Evolutionary conservation across 2,329 filamentous ascomycete species (phyloP).

Genomic region (Endocalyx cinctus): DNA sequence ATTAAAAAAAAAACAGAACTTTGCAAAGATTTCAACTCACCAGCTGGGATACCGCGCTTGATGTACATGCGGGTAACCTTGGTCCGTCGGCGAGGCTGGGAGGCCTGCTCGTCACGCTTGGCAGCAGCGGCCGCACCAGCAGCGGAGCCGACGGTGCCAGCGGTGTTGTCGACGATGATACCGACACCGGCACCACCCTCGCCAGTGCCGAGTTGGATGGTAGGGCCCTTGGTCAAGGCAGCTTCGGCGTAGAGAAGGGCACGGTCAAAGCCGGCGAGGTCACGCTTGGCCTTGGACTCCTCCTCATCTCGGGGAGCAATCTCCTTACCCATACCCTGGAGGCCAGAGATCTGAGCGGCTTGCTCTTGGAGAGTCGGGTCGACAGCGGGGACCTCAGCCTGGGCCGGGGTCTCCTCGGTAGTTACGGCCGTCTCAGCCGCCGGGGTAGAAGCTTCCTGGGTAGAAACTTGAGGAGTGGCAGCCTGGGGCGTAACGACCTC

Average conservation of each 20-base stretch:
- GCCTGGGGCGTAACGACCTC: no score
- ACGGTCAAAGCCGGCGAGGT: slow-evolving; percentile 35
- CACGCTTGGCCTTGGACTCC: slow-evolving; percentile 28
- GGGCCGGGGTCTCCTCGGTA: slow-evolving; percentile 3
- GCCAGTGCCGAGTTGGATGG: slow-evolving; percentile 36
- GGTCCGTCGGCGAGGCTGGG: slow-evolving; percentile 31
- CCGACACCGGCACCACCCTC: slow-evolving; percentile 34
- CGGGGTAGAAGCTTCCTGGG: no score
- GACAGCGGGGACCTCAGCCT: no score
- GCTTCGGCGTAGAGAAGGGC: slow-evolving; percentile 35
- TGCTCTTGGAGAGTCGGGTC: slow-evolving; percentile 32
- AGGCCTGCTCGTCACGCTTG: slow-evolving; percentile 18
- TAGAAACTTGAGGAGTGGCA: no score
- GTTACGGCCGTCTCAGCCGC: slow-evolving; percentile 1
- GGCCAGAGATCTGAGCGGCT: slow-evolving; percentile 37
- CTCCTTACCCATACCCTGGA: slow-evolving; percentile 46
- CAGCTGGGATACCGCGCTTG: slow-evolving; percentile 36
- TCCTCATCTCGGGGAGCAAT: slow-evolving; percentile 36
- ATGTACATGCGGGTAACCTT: slow-evolving; percentile 45
- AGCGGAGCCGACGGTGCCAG: slow-evolving; percentile 15
- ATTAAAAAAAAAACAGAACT: neutral
- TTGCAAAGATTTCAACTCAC: slow-evolving; percentile 29
- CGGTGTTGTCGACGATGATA: slow-evolving; percentile 34
- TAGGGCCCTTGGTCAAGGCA: slow-evolving; percentile 33
- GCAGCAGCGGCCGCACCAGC: slow-evolving; percentile 7